phyloP scores from a whole-genome alignment of 1,139 yeast species.

The Pneumocystis sp. region DNA sequence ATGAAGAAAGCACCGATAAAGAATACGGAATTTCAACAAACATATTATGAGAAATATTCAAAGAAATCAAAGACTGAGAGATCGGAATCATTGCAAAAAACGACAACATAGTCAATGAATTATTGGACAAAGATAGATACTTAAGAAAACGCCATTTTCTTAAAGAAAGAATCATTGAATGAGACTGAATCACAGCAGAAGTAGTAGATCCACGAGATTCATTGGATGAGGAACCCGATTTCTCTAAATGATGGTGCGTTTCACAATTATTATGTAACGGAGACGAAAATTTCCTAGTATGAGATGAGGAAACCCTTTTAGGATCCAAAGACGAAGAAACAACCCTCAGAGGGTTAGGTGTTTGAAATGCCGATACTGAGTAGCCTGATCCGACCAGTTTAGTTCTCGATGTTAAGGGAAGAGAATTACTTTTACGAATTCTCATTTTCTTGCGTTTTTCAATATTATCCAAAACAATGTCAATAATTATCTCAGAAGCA shows the following conservation, averaged over 20 bases:
- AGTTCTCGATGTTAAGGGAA: not conserved
- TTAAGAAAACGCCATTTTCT: constrained; percentile 40
- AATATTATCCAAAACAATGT: constrained; percentile 40
- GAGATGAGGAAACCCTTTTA: not conserved
- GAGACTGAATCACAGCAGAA: constrained; percentile 3
- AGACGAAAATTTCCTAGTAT: constrained; percentile 9
- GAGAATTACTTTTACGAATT: not conserved
- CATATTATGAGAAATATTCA: constrained; percentile 43
- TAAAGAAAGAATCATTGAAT: constrained; percentile 23
- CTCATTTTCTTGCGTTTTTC: constrained; percentile 27
- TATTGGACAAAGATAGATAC: constrained; percentile 44
- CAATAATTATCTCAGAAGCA: constrained; percentile 34
- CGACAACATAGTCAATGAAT: constrained; percentile 36
- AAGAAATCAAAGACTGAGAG: constrained; percentile 33
- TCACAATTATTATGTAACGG: constrained; percentile 1
- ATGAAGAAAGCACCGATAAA: constrained; percentile 32
- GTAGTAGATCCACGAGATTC: not conserved
- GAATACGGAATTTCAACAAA: constrained; percentile 40
- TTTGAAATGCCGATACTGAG: not conserved
- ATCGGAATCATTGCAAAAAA: constrained; percentile 36
- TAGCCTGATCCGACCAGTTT: not conserved
- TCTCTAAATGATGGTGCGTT: not conserved
- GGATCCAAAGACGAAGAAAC: not conserved
- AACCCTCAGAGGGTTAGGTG: not conserved
- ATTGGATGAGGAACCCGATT: not conserved